Evolutionary conservation across 495 filamentous ascomycete genomes (phyloP).

Genomic region (Corynascus novoguineensis): DNA sequence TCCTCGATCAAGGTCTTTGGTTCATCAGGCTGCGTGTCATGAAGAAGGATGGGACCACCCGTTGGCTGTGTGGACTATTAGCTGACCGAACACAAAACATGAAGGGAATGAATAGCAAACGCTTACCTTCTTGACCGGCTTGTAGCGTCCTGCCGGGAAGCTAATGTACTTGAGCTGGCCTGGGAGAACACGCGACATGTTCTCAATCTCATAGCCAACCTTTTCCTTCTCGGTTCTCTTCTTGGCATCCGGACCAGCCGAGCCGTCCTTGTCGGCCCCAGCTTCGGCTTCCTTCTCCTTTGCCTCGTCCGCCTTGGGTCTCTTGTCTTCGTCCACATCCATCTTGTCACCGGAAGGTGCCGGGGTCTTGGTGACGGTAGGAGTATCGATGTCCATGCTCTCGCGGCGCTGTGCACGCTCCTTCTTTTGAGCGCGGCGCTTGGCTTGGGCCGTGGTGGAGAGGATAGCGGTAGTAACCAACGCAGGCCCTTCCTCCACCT

Average conservation of each 20-base stretch:
- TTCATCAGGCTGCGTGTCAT: slow-evolving; percentile 78
- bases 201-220: slow-evolving; percentile 90
- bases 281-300: slow-evolving; percentile 54
- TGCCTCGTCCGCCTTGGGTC: slow-evolving; percentile 55
- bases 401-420: slow-evolving; percentile 65
- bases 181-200: slow-evolving; percentile 92
- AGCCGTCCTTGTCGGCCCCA: slow-evolving; percentile 52
- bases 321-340: slow-evolving; percentile 73
- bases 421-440: slow-evolving; percentile 79
- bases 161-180: slow-evolving; percentile 92
- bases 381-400: slow-evolving; percentile 84
- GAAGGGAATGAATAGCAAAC: slow-evolving; percentile 13
- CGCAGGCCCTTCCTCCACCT: slow-evolving; percentile 85
- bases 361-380: slow-evolving; percentile 68
- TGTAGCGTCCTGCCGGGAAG: slow-evolving; percentile 80
- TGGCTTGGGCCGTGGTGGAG: slow-evolving; percentile 94
- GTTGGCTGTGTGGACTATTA: slow-evolving; percentile 65
- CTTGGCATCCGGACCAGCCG: slow-evolving; percentile 47
- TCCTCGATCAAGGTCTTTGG: slow-evolving; percentile 75
- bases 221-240: slow-evolving; percentile 96
- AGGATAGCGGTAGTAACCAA: slow-evolving; percentile 94
- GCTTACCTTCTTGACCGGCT: slow-evolving; percentile 90
- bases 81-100: slow-evolving; percentile 10
- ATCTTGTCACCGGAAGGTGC: slow-evolving; percentile 69
- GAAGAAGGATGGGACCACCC: slow-evolving; percentile 82